These are phyloP conservation scores for Naumovozyma baii DNA, from an alignment of 805 yeast species.

Conservation along the genomic window DNA sequence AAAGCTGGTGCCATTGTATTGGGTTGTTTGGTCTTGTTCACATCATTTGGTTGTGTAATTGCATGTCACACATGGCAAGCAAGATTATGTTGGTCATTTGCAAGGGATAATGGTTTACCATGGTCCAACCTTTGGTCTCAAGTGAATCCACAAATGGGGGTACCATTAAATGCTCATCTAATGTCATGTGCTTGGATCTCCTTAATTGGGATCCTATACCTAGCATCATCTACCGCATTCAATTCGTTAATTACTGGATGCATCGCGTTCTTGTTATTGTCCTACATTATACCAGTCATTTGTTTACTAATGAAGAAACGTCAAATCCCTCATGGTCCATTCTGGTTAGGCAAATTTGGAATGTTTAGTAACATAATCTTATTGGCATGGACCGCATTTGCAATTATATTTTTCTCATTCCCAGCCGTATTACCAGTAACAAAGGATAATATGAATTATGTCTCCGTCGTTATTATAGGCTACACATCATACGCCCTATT, in stretches of 20 bases:
- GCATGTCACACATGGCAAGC: conserved; percentile 67
- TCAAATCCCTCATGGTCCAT: conserved; percentile 50
- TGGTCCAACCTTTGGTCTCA: conserved; percentile 44
- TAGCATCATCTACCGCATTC: conserved; percentile 61
- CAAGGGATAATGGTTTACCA: conserved; percentile 63
- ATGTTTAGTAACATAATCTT: conserved; percentile 40
- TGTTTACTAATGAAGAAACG: conserved; percentile 37
- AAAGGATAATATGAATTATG: conserved; percentile 58
- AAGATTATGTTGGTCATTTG: conserved; percentile 61
- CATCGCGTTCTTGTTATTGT: conserved; percentile 48
- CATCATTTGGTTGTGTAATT: conserved; percentile 55
- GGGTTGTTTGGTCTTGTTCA: conserved; percentile 41
- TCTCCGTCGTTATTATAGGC: conserved; percentile 45
- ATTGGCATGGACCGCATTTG: conserved; percentile 49
- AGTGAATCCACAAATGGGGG: conserved; percentile 43
- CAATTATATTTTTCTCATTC: conserved; percentile 52
- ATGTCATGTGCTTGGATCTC: conserved; percentile 47
- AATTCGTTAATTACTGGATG: conserved; percentile 57
- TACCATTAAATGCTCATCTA: conserved; percentile 54
- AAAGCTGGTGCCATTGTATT: conserved; percentile 51
- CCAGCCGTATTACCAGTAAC: conserved; percentile 56
- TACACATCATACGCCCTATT: conserved; percentile 35
- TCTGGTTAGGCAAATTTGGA: conserved; percentile 55
- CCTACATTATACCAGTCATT: conserved; percentile 48
- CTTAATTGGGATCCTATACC: conserved; percentile 47